These are phyloP conservation scores for Tuber melanosporum DNA, from an alignment of 495 filamentous ascomycete genomes.

Conservation along the genomic window DNA sequence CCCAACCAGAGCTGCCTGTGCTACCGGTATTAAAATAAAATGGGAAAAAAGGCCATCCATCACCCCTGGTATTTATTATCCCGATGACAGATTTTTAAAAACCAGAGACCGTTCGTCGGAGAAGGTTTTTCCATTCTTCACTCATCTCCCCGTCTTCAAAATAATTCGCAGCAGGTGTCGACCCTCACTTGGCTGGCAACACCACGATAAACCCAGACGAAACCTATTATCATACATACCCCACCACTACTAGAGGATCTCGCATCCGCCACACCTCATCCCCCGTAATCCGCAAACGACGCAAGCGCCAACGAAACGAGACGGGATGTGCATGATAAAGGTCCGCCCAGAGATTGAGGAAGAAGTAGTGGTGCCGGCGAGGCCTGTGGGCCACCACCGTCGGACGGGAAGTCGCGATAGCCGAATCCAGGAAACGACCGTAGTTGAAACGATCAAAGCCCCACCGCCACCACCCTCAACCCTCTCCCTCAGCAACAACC, in stretches of 20 bases:
- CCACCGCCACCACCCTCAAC: conserved; percentile 29
- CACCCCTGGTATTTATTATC: neutral
- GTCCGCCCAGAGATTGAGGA: conserved; percentile 38
- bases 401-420: conserved; percentile 10
- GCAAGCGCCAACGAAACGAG: too few species aligned
- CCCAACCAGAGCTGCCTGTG: neutral
- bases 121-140: neutral
- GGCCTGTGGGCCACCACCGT: conserved; percentile 6
- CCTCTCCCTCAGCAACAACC: conserved; percentile 7
- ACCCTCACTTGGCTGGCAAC: neutral
- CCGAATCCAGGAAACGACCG: conserved; percentile 21
- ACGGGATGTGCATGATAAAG: conserved; percentile 39
- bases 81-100: neutral
- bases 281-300: neutral
- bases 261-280: neutral
- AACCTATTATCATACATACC: neutral
- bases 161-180: neutral
- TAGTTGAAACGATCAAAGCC: conserved; percentile 30
- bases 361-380: conserved; percentile 21
- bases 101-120: neutral
- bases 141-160: neutral
- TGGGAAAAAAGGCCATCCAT: neutral
- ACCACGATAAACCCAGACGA: neutral
- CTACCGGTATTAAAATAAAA: neutral
- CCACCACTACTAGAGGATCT: too few species aligned